Base-by-base conservation (phyloP, 108 stramenopile species). In the Parietichytrium sp. region DNA sequence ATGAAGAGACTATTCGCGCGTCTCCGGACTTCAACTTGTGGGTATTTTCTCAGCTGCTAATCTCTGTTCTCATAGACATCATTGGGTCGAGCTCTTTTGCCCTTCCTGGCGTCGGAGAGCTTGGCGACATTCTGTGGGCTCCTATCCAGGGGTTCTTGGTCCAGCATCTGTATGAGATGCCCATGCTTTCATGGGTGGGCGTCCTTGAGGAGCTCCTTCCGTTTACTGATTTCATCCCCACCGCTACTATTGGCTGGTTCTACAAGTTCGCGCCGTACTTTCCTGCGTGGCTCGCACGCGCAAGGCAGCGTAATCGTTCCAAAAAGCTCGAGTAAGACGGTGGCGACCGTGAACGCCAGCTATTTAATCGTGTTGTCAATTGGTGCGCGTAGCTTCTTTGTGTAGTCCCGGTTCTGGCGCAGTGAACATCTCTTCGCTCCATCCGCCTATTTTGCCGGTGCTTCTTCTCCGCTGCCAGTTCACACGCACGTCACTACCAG, bases 1-100 rank as follows among this genome's bases (percentile, higher is more conserved):
- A 72, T 42, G 38, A 72, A n/a, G 61, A 72, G 6, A 20, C 20
- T 15, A 25, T 72, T 33, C 15, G 6, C 10, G 42, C 42, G 15
- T 23, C 61, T n/a, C 61, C 61, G 42, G 16, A 33, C n/a, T 42
- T 72, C 16, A 23, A 33, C 20, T n/a, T 6, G n/a, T 72, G 61
- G 61, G 45, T 72, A 16, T 6, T 72, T 27, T 33, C 16, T 15
- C 33, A 72, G 42, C 42, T 72, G 13, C 13, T 72, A 8, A 33
- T 72, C 42, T 72, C 61, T 15, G 20, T 72, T 47, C 38, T 38
- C 20, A n/a, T 72, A 6, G 61, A 72, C 42, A 72, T 72, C 23
- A 38, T 31, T 25, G 61, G 61, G 23, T 33, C 61, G 8, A 72
- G 61, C 33, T 72, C 61, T 6, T 72, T 45, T 27, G 61, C 61